Conservation (phyloP, 2,329 filamentous ascomycete species). For the Exophiala aquamarina region DNA sequence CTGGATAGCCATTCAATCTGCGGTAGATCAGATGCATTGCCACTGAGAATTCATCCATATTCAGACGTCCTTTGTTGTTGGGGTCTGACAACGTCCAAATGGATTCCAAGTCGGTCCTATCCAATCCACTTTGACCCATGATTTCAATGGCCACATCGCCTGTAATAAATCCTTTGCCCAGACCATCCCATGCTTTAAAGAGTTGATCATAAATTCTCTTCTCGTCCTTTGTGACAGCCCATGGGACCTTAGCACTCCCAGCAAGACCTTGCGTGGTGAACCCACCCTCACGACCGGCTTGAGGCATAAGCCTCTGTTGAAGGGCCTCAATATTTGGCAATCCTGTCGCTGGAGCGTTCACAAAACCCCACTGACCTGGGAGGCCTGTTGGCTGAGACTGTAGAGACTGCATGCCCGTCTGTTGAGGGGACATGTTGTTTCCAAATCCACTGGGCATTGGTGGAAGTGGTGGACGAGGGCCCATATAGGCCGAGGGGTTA, state of each 20-base stretch:
- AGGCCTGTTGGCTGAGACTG: constrained; percentile 92
- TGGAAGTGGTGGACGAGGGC: constrained; percentile 75
- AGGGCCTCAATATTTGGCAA: constrained; percentile 92
- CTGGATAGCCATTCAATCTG: constrained; percentile 91
- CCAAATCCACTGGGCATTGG: constrained; percentile 78
- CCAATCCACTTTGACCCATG: constrained; percentile 90
- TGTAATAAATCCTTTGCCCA: constrained; percentile 87
- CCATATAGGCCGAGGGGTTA: constrained; percentile 76
- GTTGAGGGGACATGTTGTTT: constrained; percentile 58
- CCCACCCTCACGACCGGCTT: constrained; percentile 81
- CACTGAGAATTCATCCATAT: constrained; percentile 96
- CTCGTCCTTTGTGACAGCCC: constrained; percentile 98
- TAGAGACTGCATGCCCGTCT: constrained; percentile 68
- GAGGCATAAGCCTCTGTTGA: constrained; percentile 95
- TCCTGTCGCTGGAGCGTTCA: constrained; percentile 86
- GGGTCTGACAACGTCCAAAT: constrained; percentile 95
- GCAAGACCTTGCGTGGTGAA: constrained; percentile 85
- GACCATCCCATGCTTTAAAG: constrained; percentile 94
- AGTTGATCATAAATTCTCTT: constrained; percentile 95
- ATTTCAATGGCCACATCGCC: constrained; percentile 95
- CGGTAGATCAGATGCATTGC: constrained; percentile 99
- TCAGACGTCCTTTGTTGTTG: constrained; percentile 88
- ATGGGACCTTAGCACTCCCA: constrained; percentile 93
- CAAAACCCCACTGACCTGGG: constrained; percentile 96
- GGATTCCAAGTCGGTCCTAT: constrained; percentile 83